Conservation (phyloP, 345 rosid genomes). For the Sisymbrium altissimum region DNA sequence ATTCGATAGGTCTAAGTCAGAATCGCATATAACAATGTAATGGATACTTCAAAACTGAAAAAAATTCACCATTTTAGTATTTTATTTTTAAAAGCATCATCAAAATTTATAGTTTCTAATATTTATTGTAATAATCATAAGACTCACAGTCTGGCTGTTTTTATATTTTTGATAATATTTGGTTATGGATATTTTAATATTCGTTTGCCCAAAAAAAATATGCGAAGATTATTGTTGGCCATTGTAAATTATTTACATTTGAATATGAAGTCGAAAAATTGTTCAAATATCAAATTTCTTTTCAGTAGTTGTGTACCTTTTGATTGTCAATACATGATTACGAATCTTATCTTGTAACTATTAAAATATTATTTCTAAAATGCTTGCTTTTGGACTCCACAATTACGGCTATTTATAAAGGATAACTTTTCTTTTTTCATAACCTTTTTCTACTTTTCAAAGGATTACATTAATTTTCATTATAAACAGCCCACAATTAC, state of each 20-base stretch:
- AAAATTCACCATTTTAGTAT: no score
- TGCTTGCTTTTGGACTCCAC: neutral
- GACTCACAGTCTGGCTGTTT: neutral
- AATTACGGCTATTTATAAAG: neutral
- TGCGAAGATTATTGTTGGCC: neutral
- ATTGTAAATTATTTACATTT: neutral
- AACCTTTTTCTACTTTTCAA: slow-evolving; percentile 2
- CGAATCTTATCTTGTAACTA: neutral
- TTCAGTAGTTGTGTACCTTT: neutral
- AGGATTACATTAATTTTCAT: neutral
- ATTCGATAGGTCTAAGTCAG: no score
- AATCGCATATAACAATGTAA: no score
- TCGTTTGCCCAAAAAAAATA: neutral
- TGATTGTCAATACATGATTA: neutral
- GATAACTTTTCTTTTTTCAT: neutral
- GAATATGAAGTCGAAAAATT: neutral
- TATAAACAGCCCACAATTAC: neutral
- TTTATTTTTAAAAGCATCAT: no score
- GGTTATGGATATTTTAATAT: neutral
- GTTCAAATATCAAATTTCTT: neutral
- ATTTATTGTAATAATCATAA: neutral
- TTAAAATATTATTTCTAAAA: neutral
- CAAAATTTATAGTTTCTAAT: no score
- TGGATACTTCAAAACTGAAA: no score
- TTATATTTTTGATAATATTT: neutral